Percentiles rank a stretch among this genome's conserved stretches.
phyloP scores from a whole-genome alignment of 352 stramenopile genomes.

The Globisporangium acanthophoron region DNA sequence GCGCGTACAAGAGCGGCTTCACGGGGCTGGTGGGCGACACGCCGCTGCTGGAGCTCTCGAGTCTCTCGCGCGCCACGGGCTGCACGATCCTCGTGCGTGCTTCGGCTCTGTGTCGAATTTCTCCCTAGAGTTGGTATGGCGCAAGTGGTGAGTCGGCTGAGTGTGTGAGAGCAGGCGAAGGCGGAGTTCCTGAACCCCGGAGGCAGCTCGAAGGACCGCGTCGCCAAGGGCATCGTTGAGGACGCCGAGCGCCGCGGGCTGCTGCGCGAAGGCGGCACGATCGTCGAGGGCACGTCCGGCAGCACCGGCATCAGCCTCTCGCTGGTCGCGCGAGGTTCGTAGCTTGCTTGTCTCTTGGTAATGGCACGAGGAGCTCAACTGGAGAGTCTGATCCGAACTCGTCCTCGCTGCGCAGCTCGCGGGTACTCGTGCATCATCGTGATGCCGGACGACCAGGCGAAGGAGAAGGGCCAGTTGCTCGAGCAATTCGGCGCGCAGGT shows the following conservation, averaged over 20 bases:
- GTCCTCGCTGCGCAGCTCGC: conserved; percentile 38
- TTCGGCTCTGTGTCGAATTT: not conserved
- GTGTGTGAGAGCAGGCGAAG: conserved; percentile 60
- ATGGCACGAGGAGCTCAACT: not conserved
- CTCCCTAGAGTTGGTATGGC: not conserved
- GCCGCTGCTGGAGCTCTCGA: conserved; percentile 87
- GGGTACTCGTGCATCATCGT: conserved; percentile 95
- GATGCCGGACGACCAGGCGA: conserved; percentile 96
- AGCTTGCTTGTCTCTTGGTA: not conserved
- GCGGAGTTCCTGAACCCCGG: conserved; percentile 97
- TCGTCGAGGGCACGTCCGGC: conserved; percentile 97
- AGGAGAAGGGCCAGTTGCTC: conserved; percentile 86
- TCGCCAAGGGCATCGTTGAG: conserved; percentile 94
- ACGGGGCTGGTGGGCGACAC: conserved; percentile 91
- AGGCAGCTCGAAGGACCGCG: conserved; percentile 96
- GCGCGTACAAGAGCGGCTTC: conserved; percentile 46
- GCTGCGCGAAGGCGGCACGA: conserved; percentile 88
- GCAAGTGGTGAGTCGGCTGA: not conserved
- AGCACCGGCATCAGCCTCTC: conserved; percentile 97
- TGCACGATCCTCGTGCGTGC: conserved; percentile 81
- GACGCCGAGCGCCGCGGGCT: conserved; percentile 86
- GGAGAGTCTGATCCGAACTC: not conserved
- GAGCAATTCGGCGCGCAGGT: conserved; percentile 84
- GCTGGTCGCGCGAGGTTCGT: conserved; percentile 81
- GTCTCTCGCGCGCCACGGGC: conserved; percentile 86